These are phyloP conservation scores for Dryadomyces sulphureus DNA, from an alignment of 2,329 filamentous ascomycete species.

Conservation along the genomic window DNA sequence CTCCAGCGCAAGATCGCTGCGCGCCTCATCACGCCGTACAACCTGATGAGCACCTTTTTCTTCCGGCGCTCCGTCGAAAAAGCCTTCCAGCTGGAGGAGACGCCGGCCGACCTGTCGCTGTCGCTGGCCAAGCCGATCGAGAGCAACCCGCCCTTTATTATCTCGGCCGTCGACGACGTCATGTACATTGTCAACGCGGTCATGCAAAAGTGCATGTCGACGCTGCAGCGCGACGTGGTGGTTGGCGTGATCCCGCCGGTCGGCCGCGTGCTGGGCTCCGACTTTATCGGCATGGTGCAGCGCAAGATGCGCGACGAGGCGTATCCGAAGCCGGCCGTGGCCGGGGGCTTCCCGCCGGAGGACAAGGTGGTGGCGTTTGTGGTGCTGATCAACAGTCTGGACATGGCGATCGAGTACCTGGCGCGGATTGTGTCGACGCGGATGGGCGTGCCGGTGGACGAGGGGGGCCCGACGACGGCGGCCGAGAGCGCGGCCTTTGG, in stretches of 20 bases:
- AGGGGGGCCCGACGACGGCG: constrained; percentile 15
- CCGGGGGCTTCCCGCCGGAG: constrained; percentile 74
- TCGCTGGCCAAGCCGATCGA: constrained; percentile 57
- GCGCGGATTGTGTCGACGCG: constrained; percentile 66
- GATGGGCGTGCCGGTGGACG: constrained; percentile 30
- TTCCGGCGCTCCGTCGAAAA: constrained; percentile 93
- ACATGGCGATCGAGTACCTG: constrained; percentile 83
- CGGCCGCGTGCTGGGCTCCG: constrained; percentile 64
- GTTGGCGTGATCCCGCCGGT: constrained; percentile 66
- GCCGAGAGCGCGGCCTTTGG: background rate
- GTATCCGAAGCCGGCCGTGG: constrained; percentile 66
- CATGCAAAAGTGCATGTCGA: constrained; percentile 71
- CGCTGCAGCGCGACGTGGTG: constrained; percentile 67
- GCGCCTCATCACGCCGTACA: constrained; percentile 68
- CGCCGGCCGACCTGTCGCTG: constrained; percentile 64
- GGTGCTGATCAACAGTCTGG: constrained; percentile 88
- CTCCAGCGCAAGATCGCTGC: constrained; percentile 64
- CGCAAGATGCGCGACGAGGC: constrained; percentile 95
- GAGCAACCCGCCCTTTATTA: constrained; percentile 76
- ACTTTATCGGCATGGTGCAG: constrained; percentile 95
- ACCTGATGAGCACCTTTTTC: constrained; percentile 89
- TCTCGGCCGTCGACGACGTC: constrained; percentile 90
- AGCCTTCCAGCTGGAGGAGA: constrained; percentile 90
- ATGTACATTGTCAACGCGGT: constrained; percentile 98
- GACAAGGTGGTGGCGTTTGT: constrained; percentile 80